These are phyloP conservation scores for Coprinopsis marcescibilis DNA, from an alignment of 768 basidiomycete species.

Conservation along the genomic window DNA sequence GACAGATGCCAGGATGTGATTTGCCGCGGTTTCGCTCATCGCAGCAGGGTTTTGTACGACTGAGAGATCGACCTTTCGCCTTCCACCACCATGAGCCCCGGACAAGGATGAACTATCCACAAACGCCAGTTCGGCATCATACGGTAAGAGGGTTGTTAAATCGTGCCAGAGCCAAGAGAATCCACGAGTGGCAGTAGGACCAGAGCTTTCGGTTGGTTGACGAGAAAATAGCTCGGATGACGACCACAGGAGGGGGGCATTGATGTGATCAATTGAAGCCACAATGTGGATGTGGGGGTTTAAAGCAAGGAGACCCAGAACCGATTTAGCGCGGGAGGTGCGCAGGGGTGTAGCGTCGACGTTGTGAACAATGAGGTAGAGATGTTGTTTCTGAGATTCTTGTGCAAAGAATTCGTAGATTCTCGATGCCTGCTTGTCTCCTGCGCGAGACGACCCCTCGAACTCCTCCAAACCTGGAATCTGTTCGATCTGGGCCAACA, in stretches of 20 bases:
- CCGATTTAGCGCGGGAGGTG: constrained; percentile 51
- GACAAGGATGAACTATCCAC: constrained; percentile 60
- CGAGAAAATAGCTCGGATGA: constrained; percentile 56
- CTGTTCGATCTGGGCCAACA: constrained; percentile 56
- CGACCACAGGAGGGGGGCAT: constrained; percentile 79
- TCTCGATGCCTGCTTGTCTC: constrained; percentile 59
- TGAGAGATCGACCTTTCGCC: constrained; percentile 28
- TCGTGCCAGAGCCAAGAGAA: constrained; percentile 87
- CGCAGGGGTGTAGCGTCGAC: constrained; percentile 77
- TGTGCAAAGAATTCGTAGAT: constrained; percentile 59
- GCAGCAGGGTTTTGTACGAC: constrained; percentile 30
- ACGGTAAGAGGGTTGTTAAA: constrained; percentile 77
- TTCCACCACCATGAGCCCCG: constrained; percentile 41
- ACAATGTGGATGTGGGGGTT: constrained; percentile 74
- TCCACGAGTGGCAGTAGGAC: constrained; percentile 34
- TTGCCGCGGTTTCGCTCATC: constrained; percentile 72
- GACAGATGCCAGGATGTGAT: constrained; percentile 81
- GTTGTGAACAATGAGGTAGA: constrained; percentile 86
- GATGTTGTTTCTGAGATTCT: constrained; percentile 31
- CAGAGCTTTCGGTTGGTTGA: constrained; percentile 28
- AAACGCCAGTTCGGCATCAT: constrained; percentile 70
- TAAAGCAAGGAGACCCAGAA: constrained; percentile 67
- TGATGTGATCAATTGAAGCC: constrained; percentile 84
- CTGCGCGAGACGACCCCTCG: constrained; percentile 28
- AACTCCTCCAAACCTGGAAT: constrained; percentile 36